Evolutionary conservation across 352 stramenopile species (phyloP), one percentile per base, ranked within the genome.

Genomic region (Hyaloperonospora brassicae): DNA sequence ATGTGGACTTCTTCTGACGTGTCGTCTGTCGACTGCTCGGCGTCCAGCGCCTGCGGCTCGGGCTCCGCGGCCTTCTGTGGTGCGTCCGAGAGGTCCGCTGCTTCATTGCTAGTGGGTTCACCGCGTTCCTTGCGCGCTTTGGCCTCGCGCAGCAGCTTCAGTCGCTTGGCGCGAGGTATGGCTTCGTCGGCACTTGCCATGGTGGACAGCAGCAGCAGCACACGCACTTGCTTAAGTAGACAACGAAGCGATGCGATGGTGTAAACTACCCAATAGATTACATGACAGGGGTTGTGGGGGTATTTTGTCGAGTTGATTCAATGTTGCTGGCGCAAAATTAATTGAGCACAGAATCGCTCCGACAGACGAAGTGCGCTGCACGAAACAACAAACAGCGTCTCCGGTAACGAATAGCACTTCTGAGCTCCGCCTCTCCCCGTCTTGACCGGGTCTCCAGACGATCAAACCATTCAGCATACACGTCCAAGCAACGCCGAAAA

Each of bases 71-170:
- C 34, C 12, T 65, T 61, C 1, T 66, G 36, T 0, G 38, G 27
- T 0, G 40, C 52, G 2, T 54, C 50, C 1, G 45, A 39, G 3
- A 54, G 14, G 7, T 12, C 30, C 0, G 21, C 51, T 12, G 62
- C 54, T 23, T 68, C 51, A 14, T 44, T 22, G 10, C 23, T 38
- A 52, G 74, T 69, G 11, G 58, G 59, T 35, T 79, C 64, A 23
- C 72, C 43, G 13, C 67, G 60, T 52, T 89, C 77, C 52, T 93
- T 93, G 52, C 80, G 80, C 59, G 73, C 64, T 50, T 89, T 92
- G 39, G 81, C 81, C 62, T 93, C 84, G 36, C 81, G 79, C 58
- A 93, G 74, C 55, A 90, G 66, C 73, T 89, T 89, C 8, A 93
- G 55, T 35, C 84, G 81, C 78, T 93, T 93, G 42, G 79, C 81